Evolutionary conservation across 1,284 basidiomycete species (phyloP), one percentile per base, ranked within the genome.

Genomic region (Pseudozyma pruni): DNA sequence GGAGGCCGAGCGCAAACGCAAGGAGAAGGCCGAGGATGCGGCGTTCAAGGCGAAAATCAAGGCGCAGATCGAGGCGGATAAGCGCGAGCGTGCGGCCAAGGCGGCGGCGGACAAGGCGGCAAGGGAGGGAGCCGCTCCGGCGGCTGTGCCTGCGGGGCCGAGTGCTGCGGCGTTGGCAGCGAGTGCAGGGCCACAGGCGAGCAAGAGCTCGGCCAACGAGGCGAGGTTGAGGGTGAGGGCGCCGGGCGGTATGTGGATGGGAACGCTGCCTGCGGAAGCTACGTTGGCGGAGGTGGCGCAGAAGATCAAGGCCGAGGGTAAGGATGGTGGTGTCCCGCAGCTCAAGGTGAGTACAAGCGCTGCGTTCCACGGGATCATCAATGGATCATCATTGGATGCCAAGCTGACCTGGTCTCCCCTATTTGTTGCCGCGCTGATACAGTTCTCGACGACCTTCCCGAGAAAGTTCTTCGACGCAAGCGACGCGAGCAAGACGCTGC

Each of bases 31-130:
- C 8, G 79, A 74, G 6, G 78, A 82, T 40, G 60, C 61, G 11
- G 66, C 71, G 2, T 80, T 80, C 46, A 80, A 78, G 50, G 76
- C 71, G 19, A 72, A 74, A 29, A 58, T 82, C 32, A 76, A 73
- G 33, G 78, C 69, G 14, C 79, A 82, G 51, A 82, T 82, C 41
- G 80, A 81, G 43, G 73, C 74, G 9, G 80, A 82, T 53, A 82
- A 82, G 58, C 66, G 74, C 8, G 76, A 77, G 40, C 68, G 80
- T 4, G 79, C 79, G 8, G 78, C 71, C 3, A 78, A 74, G 50
- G 77, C 74, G 14, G 77, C 78, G 4, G 64, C 60, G 4, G 80
- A 81, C 34, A 81, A 81, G 50, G 78, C 76, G 7, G 48, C 60
- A 40, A 67, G 79, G 23, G 66, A 80, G 32, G 76, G 79, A 3